A percentile compares a stretch with the other conserved stretches of the same genome.
phyloP scores from a whole-genome alignment of 2,329 filamentous ascomycete species.

The Gaeumannomyces sp. region DNA sequence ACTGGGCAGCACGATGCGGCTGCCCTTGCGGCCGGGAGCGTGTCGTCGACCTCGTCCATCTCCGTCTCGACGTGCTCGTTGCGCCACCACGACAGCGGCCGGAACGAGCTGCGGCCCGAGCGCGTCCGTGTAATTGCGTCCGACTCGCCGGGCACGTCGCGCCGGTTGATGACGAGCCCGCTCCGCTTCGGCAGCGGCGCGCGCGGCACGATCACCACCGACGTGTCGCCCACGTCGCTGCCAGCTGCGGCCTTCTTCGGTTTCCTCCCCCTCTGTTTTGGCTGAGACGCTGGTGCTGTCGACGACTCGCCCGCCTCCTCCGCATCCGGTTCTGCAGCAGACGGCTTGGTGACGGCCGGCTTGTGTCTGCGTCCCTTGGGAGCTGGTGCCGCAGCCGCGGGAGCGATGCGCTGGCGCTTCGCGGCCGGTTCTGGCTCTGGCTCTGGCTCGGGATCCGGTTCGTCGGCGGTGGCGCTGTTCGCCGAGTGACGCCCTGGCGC shows the following conservation, averaged over 20 bases:
- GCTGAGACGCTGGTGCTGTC: constrained; percentile 22
- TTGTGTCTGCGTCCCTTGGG: constrained; percentile 20
- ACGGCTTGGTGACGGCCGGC: constrained; percentile 9
- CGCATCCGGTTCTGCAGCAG: not conserved
- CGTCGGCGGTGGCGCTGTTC: constrained; percentile 14
- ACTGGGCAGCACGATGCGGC: constrained; percentile 55
- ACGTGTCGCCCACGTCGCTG: constrained; percentile 19
- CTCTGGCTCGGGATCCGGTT: constrained; percentile 20
- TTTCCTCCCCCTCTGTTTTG: constrained; percentile 22
- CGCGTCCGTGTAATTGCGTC: constrained; percentile 56
- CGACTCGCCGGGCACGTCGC: constrained; percentile 31
- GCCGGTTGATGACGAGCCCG: constrained; percentile 47
- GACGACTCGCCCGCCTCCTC: constrained; percentile 7
- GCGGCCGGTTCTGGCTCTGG: constrained; percentile 16
- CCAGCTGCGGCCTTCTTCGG: not conserved
- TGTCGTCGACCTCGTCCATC: constrained; percentile 40
- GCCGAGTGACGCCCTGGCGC: constrained; percentile 2
- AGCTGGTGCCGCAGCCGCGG: constrained; percentile 1
- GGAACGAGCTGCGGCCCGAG: constrained; percentile 71
- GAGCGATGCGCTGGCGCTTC: constrained; percentile 12
- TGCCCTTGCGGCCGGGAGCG: constrained; percentile 37
- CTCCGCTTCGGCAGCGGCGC: constrained; percentile 50
- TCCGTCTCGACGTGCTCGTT: constrained; percentile 73
- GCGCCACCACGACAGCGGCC: constrained; percentile 79
- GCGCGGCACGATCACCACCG: constrained; percentile 41